phyloP scores from a whole-genome alignment of 208 protist species.

The Naegleria gruberi region DNA sequence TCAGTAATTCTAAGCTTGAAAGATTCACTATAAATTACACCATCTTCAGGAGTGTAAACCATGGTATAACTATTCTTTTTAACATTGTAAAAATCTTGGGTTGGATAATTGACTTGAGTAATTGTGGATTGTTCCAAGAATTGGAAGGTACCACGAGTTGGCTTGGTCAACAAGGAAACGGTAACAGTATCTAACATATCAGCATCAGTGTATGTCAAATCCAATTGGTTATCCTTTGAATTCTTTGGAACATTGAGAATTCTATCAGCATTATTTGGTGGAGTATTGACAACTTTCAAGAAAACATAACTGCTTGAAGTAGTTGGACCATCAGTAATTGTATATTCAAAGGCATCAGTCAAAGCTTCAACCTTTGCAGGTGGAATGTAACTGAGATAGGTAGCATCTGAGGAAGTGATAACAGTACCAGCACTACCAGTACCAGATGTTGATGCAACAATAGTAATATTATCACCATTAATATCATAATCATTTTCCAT shows the following conservation, averaged over 20 bases:
- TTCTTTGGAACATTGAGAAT: background rate
- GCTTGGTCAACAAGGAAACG: background rate
- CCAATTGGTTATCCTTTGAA: background rate
- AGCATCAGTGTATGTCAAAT: background rate
- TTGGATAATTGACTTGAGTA: background rate
- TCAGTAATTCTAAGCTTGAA: background rate
- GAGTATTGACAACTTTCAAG: background rate
- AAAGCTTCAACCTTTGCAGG: background rate
- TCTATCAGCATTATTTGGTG: background rate
- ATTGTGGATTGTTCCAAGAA: background rate
- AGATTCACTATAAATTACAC: background rate
- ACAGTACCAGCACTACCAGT: background rate
- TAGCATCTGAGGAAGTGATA: background rate
- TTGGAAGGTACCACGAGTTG: background rate
- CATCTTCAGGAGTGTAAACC: background rate
- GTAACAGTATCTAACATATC: background rate
- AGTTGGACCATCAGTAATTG: background rate
- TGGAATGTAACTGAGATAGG: background rate
- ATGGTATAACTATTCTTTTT: background rate
- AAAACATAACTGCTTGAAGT: background rate
- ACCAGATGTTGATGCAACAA: background rate
- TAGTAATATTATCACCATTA: background rate
- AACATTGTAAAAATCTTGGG: background rate
- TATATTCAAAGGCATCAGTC: background rate
- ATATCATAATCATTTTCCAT: constrained; percentile 4